Evolutionary conservation across 2,329 filamentous ascomycete species (phyloP).

Genomic region (Emmonsiellopsis sp.): DNA sequence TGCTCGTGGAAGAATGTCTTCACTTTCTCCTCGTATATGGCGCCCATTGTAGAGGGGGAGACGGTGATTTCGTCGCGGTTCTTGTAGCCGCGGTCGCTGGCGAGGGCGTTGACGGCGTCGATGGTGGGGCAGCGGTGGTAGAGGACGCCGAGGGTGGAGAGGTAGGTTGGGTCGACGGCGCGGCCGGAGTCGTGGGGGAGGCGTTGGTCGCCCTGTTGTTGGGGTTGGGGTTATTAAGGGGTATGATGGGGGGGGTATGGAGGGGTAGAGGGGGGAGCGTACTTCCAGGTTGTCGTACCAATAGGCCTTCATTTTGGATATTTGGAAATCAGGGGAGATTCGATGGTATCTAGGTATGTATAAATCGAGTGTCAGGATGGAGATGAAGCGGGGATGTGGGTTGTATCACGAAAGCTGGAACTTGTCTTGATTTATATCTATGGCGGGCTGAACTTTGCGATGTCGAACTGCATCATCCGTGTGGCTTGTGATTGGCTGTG

Average conservation of each 20-base stretch:
- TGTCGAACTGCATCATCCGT: neutral
- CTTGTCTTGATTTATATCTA: neutral
- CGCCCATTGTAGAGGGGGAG: conserved; percentile 76
- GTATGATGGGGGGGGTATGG: neutral
- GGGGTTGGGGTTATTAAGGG: conserved; percentile 3
- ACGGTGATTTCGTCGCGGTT: conserved; percentile 92
- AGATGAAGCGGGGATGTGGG: neutral
- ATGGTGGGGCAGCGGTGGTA: conserved; percentile 62
- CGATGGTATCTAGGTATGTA: neutral
- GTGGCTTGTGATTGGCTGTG: neutral
- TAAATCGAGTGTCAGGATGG: neutral
- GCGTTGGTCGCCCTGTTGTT: conserved; percentile 76
- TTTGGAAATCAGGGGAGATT: neutral
- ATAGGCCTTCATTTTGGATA: conserved; percentile 56
- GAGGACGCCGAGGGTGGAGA: conserved; percentile 67
- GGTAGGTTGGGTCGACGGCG: conserved; percentile 53
- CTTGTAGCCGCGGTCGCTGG: conserved; percentile 69
- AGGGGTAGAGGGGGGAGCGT: conserved; percentile 17
- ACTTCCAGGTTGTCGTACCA: conserved; percentile 61
- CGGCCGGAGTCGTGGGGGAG: conserved; percentile 78
- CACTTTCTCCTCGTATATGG: conserved; percentile 84
- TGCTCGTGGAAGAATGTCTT: conserved; percentile 93
- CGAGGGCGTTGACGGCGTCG: conserved; percentile 63
- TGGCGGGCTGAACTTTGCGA: neutral
- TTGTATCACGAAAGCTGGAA: neutral